Evolutionary conservation across 2,329 filamentous ascomycete genomes (phyloP), one percentile per base, ranked within the genome.

Genomic region (Fusarium marasasianum): DNA sequence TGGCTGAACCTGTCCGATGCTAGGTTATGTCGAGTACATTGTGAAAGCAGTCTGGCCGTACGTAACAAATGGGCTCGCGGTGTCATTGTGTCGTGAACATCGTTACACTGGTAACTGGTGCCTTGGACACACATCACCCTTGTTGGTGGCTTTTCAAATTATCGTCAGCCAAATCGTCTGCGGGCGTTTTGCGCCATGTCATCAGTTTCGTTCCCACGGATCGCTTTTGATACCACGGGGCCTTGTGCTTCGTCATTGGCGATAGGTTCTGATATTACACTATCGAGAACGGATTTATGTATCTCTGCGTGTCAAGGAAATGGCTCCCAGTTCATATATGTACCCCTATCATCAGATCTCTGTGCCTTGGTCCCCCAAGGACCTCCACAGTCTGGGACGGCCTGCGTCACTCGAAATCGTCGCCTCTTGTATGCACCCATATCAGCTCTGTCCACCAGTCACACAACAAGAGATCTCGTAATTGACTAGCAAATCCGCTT

Each of bases 71-170:
- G 45, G 24, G 20, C 40, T 48, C 44, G 44, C 22, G 26, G 60
- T 59, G 37, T 38, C 56, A 65, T 69, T 60, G 59, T 41, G 41
- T 50, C 45, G 60, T 65, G 35, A 69, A 62, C 38, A 37, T 44
- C 44, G 72, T 74, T 69, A 33, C 47, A 60, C 55, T 69, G 40
- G 41, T 60, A 54, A 56, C 43, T 54, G 29, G 57, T 50, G 48
- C 40, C n/a, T 57, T 48, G 37, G 37, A 29, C 41, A 48, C 60
- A 48, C 33, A 70, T 56, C 33, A 24, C 63, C 56, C 44, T 33
- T 38, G 38, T 43, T 62, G 14, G 22, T 53, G 35, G 22, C 33
- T 54, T 58, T 37, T 59, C 35, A 29, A 40, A 45, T 43, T n/a
- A 22, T 26, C 24, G 50, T 31, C 48, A 51, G 31, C 37, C 45